Conservation (phyloP, 495 filamentous ascomycete species). For the Glutinoglossum americanum region DNA sequence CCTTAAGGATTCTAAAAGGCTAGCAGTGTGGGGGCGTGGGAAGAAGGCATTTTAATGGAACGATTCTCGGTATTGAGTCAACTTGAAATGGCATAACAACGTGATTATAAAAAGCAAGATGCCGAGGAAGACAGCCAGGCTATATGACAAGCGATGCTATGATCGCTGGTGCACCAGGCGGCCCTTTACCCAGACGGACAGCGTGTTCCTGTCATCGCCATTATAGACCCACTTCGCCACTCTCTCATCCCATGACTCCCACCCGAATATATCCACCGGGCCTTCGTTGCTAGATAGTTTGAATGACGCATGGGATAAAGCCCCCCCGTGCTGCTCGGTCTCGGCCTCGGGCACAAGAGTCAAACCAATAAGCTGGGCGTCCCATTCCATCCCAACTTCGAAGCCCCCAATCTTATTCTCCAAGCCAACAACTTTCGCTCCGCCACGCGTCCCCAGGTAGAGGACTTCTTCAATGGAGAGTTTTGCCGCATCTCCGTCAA, state of each 20-base stretch:
- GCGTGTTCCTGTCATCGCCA: constrained; percentile 68
- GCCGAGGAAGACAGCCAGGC: background rate
- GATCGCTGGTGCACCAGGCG: constrained; percentile 40
- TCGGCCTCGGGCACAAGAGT: constrained; percentile 21
- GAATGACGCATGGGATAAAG: background rate
- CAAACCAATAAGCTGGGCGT: constrained; percentile 60
- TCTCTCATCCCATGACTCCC: constrained; percentile 54
- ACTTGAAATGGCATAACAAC: too few relatives aligned
- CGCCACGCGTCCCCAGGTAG: constrained; percentile 64
- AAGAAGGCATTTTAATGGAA: too few relatives aligned
- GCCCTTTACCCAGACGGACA: constrained; percentile 62
- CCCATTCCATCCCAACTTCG: constrained; percentile 72
- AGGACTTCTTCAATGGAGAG: constrained; percentile 70
- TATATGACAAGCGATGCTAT: background rate
- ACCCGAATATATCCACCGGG: constrained; percentile 68
- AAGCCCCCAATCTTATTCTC: constrained; percentile 48
- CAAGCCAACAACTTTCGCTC: constrained; percentile 56
- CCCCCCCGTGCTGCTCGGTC: background rate
- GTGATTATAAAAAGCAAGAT: too few relatives aligned
- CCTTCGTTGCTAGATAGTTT: constrained; percentile 11
- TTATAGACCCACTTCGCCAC: constrained; percentile 79
- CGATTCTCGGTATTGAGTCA: too few relatives aligned
- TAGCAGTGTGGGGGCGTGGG: too few relatives aligned
- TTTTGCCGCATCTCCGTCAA: constrained; percentile 25
- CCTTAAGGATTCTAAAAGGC: too few relatives aligned